Percentiles rank a stretch among this genome's conserved stretches.
phyloP scores from a whole-genome alignment of 257 asterid species.

The Fraxinus quadrangulata region DNA sequence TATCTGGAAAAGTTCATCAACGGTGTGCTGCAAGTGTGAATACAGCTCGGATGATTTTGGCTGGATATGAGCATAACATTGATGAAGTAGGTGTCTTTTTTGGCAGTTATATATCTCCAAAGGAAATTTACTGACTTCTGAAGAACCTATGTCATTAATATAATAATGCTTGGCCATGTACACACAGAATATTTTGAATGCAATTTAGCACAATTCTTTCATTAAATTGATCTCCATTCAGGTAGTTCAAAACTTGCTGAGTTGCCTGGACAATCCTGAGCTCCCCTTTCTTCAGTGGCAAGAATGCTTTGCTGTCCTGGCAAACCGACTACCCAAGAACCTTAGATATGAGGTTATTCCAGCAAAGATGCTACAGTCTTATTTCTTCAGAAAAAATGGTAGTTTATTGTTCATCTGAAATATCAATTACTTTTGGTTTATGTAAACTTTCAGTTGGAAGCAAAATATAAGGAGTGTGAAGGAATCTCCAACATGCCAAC shows the following conservation, averaged over 20 bases:
- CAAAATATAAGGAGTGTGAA: conserved; percentile 73
- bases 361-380: conserved; percentile 13
- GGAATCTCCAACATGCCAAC: conserved; percentile 58
- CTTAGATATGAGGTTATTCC: conserved; percentile 76
- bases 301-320: conserved; percentile 96
- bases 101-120: conserved; percentile 17
- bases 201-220: conserved; percentile 12
- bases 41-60: conserved; percentile 96
- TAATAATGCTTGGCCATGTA: conserved; percentile 19
- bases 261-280: conserved; percentile 97
- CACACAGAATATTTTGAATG: conserved; percentile 13
- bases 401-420: not conserved
- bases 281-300: conserved; percentile 99
- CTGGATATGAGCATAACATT: conserved; percentile 95
- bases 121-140: conserved; percentile 9
- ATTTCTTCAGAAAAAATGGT: not conserved
- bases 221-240: conserved; percentile 35
- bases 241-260: conserved; percentile 94
- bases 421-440: conserved; percentile 1
- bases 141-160: conserved; percentile 1
- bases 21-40: conserved; percentile 93
- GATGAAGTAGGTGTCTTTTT: conserved; percentile 64
- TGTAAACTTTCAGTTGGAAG: conserved; percentile 66
- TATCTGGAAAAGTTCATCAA: conserved; percentile 96
- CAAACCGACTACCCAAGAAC: conserved; percentile 87